Evolutionary conservation across 371 early-diverging fungal species (phyloP).

Genomic region (Saksenaea oblongispora): DNA sequence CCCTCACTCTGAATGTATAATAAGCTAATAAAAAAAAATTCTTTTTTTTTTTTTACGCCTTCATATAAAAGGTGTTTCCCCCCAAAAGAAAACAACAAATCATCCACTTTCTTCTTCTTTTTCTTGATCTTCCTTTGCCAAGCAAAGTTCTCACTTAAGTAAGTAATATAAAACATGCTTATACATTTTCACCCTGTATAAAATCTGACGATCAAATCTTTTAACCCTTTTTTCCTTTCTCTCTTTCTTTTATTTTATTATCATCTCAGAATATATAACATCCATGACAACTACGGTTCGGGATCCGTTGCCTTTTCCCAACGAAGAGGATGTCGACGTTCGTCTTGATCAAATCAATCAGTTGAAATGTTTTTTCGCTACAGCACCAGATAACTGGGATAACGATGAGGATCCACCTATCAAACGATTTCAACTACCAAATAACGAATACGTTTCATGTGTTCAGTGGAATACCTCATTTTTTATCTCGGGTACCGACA

Average conservation of each 20-base stretch:
- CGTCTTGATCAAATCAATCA: constrained; percentile 47
- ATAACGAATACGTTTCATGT: constrained; percentile 89
- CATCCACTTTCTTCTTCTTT: not conserved
- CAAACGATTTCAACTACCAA: constrained; percentile 74
- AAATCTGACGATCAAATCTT: not conserved
- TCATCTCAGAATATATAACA: constrained; percentile 6
- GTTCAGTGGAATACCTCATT: constrained; percentile 89
- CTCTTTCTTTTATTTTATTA: constrained; percentile 12
- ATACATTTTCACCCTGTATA: constrained; percentile 4
- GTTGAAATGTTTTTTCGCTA: constrained; percentile 56
- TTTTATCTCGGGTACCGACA: constrained; percentile 98
- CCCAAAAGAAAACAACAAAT: not conserved
- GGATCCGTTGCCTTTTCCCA: constrained; percentile 26
- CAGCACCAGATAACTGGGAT: constrained; percentile 58
- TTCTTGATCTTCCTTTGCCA: not conserved
- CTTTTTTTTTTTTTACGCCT: not conserved
- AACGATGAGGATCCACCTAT: constrained; percentile 49
- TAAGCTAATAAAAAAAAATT: not conserved
- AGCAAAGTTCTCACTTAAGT: not conserved
- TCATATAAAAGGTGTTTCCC: not conserved
- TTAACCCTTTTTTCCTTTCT: constrained; percentile 7
- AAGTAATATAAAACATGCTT: constrained; percentile 5
- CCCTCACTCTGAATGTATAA: constrained; percentile 1
- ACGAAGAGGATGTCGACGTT: constrained; percentile 24
- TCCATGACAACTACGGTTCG: constrained; percentile 10